Evolutionary conservation across 371 early-diverging fungal species (phyloP), one percentile per base, ranked within the genome.

Genomic region (Mucor ambiguus): DNA sequence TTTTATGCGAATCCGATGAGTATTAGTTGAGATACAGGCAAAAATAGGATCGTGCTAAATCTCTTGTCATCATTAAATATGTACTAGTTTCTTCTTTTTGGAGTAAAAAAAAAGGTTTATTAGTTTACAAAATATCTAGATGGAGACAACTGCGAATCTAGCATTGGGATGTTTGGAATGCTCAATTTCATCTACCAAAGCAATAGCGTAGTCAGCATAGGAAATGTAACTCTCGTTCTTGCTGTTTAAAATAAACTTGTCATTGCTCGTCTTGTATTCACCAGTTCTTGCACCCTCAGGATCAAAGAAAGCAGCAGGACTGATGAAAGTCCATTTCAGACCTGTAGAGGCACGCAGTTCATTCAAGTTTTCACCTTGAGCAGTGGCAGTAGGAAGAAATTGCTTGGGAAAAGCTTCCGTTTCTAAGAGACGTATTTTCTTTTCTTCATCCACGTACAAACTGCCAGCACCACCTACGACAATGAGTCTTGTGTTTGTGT

Each of bases 281-380:
- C 59, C 59, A 22, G 59, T 59, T 59, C 37, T 59, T 41, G 37
- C 41, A 12, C 59, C 59, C 6, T 37, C 41, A 1, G 59, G 59
- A 41, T 59, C 59, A 59, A 59, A 59, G 37, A 59, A 33, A 16
- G 59, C 59, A 38, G 59, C 26, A 43, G 59, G 59, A 38, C 59
- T 59, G 22, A 59, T 38, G 14, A 59, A 59, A 1, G 59, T 59
- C 59, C 59, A 59, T 12, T 58, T 58, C 18, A 58, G 5, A 11
- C 20, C 35, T 14, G 14, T 35, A 9, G 35, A 33, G 10, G 58
- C 38, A 20, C 35, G 30, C 58, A 58, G 11, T 16, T 58, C 58
- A 8, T 59, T 24, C 22, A 59, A 41, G 28, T 41, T 59, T 24
- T 59, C 20, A 24, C 14, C 24, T 38, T 38, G 35, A 38, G n/a